A percentile compares a stretch with the other conserved stretches of the same genome.
phyloP scores from a whole-genome alignment of 2,329 filamentous ascomycete species.

The Atkinsonella hypoxylon region DNA sequence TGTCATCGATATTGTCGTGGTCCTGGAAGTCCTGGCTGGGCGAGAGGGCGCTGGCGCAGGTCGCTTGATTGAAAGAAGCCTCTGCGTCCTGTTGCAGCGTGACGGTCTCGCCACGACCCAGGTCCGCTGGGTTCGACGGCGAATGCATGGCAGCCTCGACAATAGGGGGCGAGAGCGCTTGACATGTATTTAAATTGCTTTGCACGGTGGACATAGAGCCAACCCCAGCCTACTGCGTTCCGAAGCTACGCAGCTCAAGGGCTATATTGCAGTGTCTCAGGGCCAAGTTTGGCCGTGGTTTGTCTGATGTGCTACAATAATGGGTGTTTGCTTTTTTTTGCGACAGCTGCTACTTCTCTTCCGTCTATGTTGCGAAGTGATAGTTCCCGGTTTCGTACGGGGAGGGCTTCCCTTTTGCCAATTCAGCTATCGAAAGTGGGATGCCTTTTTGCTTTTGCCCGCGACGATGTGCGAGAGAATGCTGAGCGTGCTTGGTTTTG shows the following conservation, averaged over 20 bases:
- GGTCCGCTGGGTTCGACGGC: slow-evolving; percentile 1
- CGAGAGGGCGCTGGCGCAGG: slow-evolving; percentile 1
- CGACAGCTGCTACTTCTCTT: not conserved
- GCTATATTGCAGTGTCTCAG: not conserved
- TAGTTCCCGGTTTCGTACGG: not conserved
- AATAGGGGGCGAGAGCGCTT: not conserved
- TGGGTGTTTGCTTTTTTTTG: slow-evolving; percentile 5
- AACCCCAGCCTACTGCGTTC: slow-evolving; percentile 1
- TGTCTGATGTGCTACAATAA: slow-evolving; percentile 6
- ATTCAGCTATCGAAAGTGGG: not conserved
- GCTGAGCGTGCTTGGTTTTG: not conserved
- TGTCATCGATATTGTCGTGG: not conserved
- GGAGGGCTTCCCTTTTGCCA: not conserved
- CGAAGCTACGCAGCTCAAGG: not conserved
- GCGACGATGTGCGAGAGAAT: not conserved
- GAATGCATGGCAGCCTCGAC: slow-evolving; percentile 2
- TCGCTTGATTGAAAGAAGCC: not conserved
- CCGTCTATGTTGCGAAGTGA: not conserved
- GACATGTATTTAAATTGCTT: not conserved
- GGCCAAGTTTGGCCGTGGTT: not conserved
- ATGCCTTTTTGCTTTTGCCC: not conserved
- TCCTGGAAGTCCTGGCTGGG: slow-evolving; percentile 2
- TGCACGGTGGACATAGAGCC: not conserved
- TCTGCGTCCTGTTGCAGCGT: slow-evolving; percentile 3
- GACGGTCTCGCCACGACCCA: not conserved